Base-by-base conservation (phyloP, 306 rosid genomes). In the Vicia villosa region DNA sequence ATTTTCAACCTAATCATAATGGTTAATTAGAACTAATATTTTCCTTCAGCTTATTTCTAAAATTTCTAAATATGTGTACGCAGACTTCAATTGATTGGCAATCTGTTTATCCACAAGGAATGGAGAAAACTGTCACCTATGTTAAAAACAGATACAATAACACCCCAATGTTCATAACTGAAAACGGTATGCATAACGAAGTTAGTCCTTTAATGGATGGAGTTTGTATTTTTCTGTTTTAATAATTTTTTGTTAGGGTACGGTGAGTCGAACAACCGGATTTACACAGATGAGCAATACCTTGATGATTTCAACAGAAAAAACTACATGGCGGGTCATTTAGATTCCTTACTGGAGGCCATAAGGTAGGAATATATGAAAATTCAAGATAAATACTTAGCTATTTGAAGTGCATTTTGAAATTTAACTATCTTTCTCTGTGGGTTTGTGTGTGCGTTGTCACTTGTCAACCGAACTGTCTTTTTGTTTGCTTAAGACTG, bases 131-230 rank as follows among this genome's bases (percentile, higher is more conserved):
- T 0, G 76, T 88, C 8, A 76, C 74, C 12, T 84, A 84, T 65
- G 34, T 82, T 45, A 84, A 76, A 47, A 83, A 80, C 63, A 82
- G 76, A 79, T 84, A 84, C 81, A 84, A 82, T 5, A 80, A 86
- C 56, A 82, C 64, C 55, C 89, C 95, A 24, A 74, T 86, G 75
- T 78, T 84, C 65, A 79, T 88, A 30, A 80, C 91, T 8, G 91
- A 88, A 82, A 84, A 88, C 42, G 95, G 91, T 82, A 63, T 43
- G 83, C 40, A 52, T 2, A 12, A 24, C 19, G 1, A 3, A 20
- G 20, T 12, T 26, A 20, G 24, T 41, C 16, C 19, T 49, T 61
- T 61, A 34, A 37, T 6, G 47, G 40, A 41, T 47, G 6, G 10
- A 63, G 9, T 54, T 20, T 55, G 8, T 46, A 63, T 24, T 46